phyloP scores from a whole-genome alignment of 257 asterid species.

The Scutellaria minor region DNA sequence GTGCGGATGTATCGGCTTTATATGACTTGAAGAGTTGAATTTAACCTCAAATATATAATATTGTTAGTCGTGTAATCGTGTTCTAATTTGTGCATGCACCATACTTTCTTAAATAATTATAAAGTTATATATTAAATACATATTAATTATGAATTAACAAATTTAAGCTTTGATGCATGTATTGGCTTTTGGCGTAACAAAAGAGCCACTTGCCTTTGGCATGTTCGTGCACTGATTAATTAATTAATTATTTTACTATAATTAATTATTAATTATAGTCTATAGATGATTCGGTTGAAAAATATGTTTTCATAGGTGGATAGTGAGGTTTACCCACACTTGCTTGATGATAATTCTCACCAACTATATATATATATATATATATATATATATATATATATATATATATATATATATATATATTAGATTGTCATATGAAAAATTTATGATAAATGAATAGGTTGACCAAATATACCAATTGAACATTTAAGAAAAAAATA shows the following conservation, averaged over 20 bases:
- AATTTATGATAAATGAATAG: too few species aligned
- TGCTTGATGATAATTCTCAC: too few species aligned
- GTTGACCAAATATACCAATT: not conserved
- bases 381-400: too few species aligned
- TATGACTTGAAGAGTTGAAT: constrained; percentile 5
- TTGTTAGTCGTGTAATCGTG: not conserved
- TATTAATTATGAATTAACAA: not conserved
- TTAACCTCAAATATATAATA: not conserved
- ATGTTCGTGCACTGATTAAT: not conserved
- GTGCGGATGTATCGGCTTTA: not conserved
- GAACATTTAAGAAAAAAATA: too few species aligned
- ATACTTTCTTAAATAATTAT: not conserved
- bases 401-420: too few species aligned
- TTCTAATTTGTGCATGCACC: constrained; percentile 6
- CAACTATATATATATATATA: too few species aligned
- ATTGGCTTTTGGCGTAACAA: constrained; percentile 1
- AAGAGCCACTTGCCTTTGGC: constrained; percentile 4
- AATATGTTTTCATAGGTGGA: too few species aligned
- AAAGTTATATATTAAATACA: not conserved
- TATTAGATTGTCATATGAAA: not conserved
- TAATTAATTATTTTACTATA: too few species aligned
- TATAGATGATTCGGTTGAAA: too few species aligned
- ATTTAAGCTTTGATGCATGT: not conserved
- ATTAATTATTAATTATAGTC: too few species aligned
- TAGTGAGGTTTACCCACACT: too few species aligned